phyloP scores from a whole-genome alignment of 495 filamentous ascomycete species.

The Rhypophila decipiens region DNA sequence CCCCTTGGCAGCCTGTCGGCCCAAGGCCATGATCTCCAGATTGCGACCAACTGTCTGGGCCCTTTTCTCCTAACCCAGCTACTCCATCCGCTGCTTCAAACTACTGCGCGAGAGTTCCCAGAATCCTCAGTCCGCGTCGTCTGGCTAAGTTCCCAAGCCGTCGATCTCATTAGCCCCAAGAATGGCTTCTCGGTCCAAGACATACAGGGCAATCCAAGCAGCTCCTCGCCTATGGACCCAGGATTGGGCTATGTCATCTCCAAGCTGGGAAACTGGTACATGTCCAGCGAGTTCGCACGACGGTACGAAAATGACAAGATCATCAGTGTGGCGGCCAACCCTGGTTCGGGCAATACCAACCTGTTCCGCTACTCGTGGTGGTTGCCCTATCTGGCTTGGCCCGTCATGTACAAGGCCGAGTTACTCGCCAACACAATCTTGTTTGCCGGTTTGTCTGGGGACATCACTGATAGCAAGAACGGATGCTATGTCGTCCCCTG shows the following conservation, averaged over 20 bases:
- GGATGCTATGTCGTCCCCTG: too few relatives aligned
- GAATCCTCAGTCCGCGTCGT: slow-evolving; percentile 35
- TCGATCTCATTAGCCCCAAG: slow-evolving; percentile 19
- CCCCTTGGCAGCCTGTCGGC: slow-evolving; percentile 26
- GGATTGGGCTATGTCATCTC: slow-evolving; percentile 8
- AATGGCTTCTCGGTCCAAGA: slow-evolving; percentile 14
- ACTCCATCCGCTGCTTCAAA: slow-evolving; percentile 38
- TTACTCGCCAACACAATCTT: too few relatives aligned
- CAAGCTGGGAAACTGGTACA: slow-evolving; percentile 18
- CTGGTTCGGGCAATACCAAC: too few relatives aligned
- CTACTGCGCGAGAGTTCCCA: slow-evolving; percentile 28
- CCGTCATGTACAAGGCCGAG: too few relatives aligned
- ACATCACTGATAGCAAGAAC: too few relatives aligned
- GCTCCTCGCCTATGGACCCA: slow-evolving; percentile 15
- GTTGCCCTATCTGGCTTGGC: too few relatives aligned
- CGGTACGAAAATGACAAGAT: slow-evolving; percentile 11
- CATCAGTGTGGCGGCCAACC: slow-evolving; percentile 15
- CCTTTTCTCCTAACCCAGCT: slow-evolving; percentile 39
- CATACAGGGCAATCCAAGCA: slow-evolving; percentile 25
- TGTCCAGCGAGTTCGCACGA: slow-evolving; percentile 12
- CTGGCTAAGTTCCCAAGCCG: slow-evolving; percentile 30
- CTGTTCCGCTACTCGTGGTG: too few relatives aligned
- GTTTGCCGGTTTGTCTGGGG: too few relatives aligned
- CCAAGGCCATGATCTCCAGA: slow-evolving; percentile 38
- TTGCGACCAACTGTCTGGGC: slow-evolving; percentile 35